These are phyloP conservation scores for Tetrapisispora namnaoensis DNA, from an alignment of 805 yeast genomes.

Conservation along the genomic window DNA sequence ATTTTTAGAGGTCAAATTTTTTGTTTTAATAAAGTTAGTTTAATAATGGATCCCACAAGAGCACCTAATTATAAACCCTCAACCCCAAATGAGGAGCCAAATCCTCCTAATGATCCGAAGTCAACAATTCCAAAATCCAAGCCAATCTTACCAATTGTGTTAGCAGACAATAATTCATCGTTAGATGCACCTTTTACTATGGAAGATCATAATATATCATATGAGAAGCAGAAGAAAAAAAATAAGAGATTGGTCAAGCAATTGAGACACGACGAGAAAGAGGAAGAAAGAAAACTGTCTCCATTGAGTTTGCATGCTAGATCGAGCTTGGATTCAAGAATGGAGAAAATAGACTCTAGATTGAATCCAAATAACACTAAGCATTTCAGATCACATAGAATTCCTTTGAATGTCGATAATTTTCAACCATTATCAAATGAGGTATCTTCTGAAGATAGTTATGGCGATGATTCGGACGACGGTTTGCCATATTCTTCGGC, in stretches of 20 bases:
- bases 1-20: too few relatives aligned
- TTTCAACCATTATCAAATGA: slow-evolving; percentile 45
- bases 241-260: slow-evolving; percentile 1
- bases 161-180: slow-evolving; percentile 63
- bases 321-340: background rate
- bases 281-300: slow-evolving; percentile 1
- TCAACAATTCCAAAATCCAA: slow-evolving; percentile 60
- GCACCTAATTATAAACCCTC: slow-evolving; percentile 90
- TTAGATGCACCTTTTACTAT: slow-evolving; percentile 54
- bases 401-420: slow-evolving; percentile 50
- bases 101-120: slow-evolving; percentile 58
- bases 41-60: slow-evolving; percentile 78
- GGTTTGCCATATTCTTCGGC: slow-evolving; percentile 7
- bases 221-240: slow-evolving; percentile 1
- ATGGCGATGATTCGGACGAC: slow-evolving; percentile 1
- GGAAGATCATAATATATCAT: slow-evolving; percentile 1
- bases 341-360: background rate
- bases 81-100: slow-evolving; percentile 48
- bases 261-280: background rate
- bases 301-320: background rate
- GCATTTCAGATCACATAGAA: slow-evolving; percentile 12
- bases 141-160: slow-evolving; percentile 69
- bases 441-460: slow-evolving; percentile 34
- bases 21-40: background rate
- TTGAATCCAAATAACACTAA: background rate